Evolutionary conservation across 768 basidiomycete species (phyloP).

Genomic region (Boletus edulis): DNA sequence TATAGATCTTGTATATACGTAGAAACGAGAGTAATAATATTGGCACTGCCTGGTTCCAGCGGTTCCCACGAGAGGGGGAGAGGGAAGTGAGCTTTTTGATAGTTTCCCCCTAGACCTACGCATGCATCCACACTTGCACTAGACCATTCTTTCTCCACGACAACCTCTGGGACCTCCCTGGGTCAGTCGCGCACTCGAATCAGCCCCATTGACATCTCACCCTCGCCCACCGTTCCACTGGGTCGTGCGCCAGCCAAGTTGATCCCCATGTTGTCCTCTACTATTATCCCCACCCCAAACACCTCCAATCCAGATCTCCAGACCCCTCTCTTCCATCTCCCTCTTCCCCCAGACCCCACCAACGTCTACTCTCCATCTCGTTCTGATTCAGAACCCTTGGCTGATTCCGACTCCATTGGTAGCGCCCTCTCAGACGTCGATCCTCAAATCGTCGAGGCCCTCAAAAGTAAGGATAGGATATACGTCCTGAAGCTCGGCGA

Average conservation of each 20-base stretch:
- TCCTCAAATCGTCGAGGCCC: conserved; percentile 80
- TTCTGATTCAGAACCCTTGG: conserved; percentile 29
- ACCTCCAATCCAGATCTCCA: conserved; percentile 12
- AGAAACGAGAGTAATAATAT: not conserved
- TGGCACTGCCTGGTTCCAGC: conserved; percentile 4
- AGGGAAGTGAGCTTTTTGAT: not conserved
- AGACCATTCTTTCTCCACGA: conserved; percentile 16
- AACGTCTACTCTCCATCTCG: conserved; percentile 15
- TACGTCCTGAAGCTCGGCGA: conserved; percentile 90
- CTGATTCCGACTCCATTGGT: conserved; percentile 27
- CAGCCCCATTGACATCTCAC: conserved; percentile 3
- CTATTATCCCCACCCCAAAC: conserved; percentile 8
- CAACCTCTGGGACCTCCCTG: not conserved
- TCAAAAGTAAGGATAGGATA: conserved; percentile 83
- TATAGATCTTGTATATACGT: not conserved
- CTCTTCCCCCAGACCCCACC: conserved; percentile 13
- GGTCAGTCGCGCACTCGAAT: not conserved
- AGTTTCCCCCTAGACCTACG: conserved; percentile 32
- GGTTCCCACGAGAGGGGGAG: conserved; percentile 27
- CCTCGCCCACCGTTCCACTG: not conserved
- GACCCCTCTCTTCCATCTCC: conserved; percentile 5
- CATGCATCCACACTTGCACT: conserved; percentile 25
- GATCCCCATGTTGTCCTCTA: conserved; percentile 12
- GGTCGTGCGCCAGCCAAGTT: conserved; percentile 8
- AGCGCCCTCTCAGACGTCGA: conserved; percentile 52